Percentiles rank a stretch among this genome's conserved stretches.
These are phyloP conservation scores for Carnegiea gigantea DNA, from an alignment of 179 eudicot species.

Conservation along the genomic window DNA sequence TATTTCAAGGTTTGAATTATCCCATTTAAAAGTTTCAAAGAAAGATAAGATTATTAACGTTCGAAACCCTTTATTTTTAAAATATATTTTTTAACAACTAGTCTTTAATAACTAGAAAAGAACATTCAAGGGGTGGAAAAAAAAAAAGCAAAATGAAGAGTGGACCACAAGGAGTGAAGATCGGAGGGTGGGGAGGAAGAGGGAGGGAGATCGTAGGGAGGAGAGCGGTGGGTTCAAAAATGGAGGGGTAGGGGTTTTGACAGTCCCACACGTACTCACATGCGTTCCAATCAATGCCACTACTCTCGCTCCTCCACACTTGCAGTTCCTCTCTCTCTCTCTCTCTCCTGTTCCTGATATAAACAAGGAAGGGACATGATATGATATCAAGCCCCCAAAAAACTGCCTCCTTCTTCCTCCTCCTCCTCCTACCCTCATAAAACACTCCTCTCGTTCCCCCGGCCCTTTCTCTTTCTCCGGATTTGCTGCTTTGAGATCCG, in stretches of 20 bases:
- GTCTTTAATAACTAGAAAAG: not conserved
- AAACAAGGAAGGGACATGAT: not conserved
- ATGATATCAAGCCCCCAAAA: not conserved
- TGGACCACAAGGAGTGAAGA: not conserved
- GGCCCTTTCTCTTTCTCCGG: not conserved
- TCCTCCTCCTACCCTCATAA: not conserved
- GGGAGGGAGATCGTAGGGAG: not conserved
- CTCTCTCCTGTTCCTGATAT: not conserved
- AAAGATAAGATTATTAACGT: too few species aligned
- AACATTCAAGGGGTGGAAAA: not conserved
- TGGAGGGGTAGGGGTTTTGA: constrained; percentile 2
- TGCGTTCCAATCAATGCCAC: constrained; percentile 8
- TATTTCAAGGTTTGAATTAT: too few species aligned
- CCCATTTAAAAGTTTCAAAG: too few species aligned
- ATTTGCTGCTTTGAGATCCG: not conserved
- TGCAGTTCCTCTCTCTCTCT: not conserved
- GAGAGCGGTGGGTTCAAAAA: not conserved
- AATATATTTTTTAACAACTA: too few species aligned
- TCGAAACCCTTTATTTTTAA: too few species aligned
- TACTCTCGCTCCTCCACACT: not conserved
- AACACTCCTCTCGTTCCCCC: not conserved
- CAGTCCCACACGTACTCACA: constrained; percentile 11
- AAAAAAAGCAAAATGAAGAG: too few species aligned
- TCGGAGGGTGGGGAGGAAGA: constrained; percentile 2
- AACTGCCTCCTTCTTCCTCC: not conserved